A percentile compares a stretch with the other conserved stretches of the same genome.
These are phyloP conservation scores for Lepidopterella palustris DNA, from an alignment of 495 filamentous ascomycete genomes.

Conservation along the genomic window DNA sequence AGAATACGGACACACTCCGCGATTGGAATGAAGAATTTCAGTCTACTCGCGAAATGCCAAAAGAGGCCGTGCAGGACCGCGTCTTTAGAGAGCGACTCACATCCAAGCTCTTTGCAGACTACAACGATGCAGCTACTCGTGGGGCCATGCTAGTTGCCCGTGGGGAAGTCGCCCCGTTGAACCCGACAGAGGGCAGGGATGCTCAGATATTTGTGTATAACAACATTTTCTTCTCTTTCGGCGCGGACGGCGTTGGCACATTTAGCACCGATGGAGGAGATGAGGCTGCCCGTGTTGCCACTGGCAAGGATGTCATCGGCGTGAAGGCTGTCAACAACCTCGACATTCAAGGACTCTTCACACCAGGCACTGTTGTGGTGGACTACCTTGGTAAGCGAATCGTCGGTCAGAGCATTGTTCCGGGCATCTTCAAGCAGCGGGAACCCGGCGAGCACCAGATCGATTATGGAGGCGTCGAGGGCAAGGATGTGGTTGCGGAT, in stretches of 20 bases:
- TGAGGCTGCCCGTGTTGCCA: conserved; percentile 91
- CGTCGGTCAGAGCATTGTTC: conserved; percentile 96
- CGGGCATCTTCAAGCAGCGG: conserved; percentile 97
- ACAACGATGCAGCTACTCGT: conserved; percentile 87
- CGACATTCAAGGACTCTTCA: conserved; percentile 89
- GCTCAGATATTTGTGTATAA: conserved; percentile 99
- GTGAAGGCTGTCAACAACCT: conserved; percentile 94
- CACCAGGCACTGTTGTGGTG: conserved; percentile 90
- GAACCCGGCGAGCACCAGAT: conserved; percentile 97
- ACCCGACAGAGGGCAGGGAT: conserved; percentile 85
- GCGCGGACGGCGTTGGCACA: conserved; percentile 94
- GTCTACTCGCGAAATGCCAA: conserved; percentile 86
- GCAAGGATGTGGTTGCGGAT: conserved; percentile 87
- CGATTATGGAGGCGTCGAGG: conserved; percentile 96
- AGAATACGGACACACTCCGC: conserved; percentile 85
- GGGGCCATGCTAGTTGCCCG: conserved; percentile 90
- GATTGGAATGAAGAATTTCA: conserved; percentile 99
- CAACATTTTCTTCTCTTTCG: conserved; percentile 98
- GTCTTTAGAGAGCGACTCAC: conserved; percentile 92
- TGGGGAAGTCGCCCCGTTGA: conserved; percentile 91
- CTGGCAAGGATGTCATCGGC: conserved; percentile 92
- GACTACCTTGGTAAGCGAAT: conserved; percentile 97
- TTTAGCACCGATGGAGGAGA: conserved; percentile 95
- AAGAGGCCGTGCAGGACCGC: conserved; percentile 87
- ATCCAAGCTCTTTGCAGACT: conserved; percentile 94